Percentiles rank a stretch among this genome's conserved stretches.
Evolutionary conservation across 768 basidiomycete genomes (phyloP).

Genomic region (Tulasnella sp.): DNA sequence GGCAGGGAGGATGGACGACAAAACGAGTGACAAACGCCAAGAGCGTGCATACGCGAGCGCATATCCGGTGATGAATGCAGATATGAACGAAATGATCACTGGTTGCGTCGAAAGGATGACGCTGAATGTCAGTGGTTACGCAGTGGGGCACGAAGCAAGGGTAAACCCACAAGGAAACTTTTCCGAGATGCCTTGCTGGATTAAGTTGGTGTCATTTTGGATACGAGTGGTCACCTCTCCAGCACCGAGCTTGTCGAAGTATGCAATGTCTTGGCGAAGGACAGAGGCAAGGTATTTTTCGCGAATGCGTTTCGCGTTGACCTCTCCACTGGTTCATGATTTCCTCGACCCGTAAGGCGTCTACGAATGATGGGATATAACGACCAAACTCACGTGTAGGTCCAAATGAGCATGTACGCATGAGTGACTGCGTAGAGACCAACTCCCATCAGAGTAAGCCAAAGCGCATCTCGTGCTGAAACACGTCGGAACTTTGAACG

Average conservation of each 20-base stretch:
- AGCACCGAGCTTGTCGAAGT: conserved; percentile 87
- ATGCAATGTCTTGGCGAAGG: conserved; percentile 81
- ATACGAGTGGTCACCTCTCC: conserved; percentile 93
- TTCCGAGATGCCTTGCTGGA: conserved; percentile 90
- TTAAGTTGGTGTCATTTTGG: conserved; percentile 78
- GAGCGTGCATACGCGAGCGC: conserved; percentile 45
- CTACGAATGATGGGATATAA: not conserved
- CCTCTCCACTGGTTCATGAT: conserved; percentile 31
- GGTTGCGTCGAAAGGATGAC: not conserved
- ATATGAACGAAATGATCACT: conserved; percentile 51
- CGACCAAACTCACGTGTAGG: conserved; percentile 26
- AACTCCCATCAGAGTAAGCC: conserved; percentile 31
- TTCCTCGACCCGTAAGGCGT: not conserved
- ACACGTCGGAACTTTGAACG: conserved; percentile 12
- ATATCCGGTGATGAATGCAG: conserved; percentile 75
- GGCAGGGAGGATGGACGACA: conserved; percentile 75
- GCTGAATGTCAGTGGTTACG: not conserved
- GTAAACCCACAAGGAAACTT: conserved; percentile 52
- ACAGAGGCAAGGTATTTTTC: conserved; percentile 23
- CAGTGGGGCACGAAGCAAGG: not conserved
- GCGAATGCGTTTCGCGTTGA: conserved; percentile 34
- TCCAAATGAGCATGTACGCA: conserved; percentile 35
- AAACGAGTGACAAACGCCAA: conserved; percentile 79
- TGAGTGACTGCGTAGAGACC: conserved; percentile 33
- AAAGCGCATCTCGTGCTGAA: conserved; percentile 25